Conservation (phyloP, 495 filamentous ascomycete species). For the Hypoxylon fragiforme region DNA sequence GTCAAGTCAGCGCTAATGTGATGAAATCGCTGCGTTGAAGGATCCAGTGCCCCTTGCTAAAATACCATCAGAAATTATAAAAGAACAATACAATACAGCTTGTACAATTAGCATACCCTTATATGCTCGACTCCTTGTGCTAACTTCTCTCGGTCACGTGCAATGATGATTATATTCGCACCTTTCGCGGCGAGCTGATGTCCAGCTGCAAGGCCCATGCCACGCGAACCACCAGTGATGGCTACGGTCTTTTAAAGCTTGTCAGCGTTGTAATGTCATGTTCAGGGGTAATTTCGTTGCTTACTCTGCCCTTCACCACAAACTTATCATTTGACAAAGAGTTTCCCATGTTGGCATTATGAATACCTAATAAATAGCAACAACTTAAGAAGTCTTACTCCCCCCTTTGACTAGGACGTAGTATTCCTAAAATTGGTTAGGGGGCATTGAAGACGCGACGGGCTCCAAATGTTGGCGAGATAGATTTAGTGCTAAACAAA, state of each 20-base stretch:
- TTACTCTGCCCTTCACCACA: slow-evolving; percentile 5
- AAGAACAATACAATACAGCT: not conserved
- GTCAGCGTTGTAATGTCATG: not conserved
- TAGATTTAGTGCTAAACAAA: no score
- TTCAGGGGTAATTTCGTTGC: not conserved
- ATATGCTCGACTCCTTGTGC: slow-evolving; percentile 63
- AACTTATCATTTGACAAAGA: slow-evolving; percentile 1
- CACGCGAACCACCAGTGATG: slow-evolving; percentile 82
- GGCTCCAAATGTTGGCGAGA: no score
- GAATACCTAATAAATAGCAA: no score
- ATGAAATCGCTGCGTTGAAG: slow-evolving; percentile 68
- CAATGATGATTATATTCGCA: slow-evolving; percentile 76
- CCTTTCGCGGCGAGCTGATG: slow-evolving; percentile 72
- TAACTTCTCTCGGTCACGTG: slow-evolving; percentile 68
- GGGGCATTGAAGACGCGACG: no score
- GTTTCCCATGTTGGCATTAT: not conserved
- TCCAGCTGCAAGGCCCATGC: slow-evolving; percentile 73
- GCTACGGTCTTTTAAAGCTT: slow-evolving; percentile 62
- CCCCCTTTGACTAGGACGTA: no score
- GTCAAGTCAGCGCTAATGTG: slow-evolving; percentile 76
- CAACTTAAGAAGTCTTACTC: no score
- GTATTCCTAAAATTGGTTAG: no score
- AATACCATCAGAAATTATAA: not conserved
- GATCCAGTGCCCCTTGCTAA: slow-evolving; percentile 51
- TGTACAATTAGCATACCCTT: slow-evolving; percentile 42